These are phyloP conservation scores for Cercospora sojina DNA, from an alignment of 2,329 filamentous ascomycete species.

Conservation along the genomic window DNA sequence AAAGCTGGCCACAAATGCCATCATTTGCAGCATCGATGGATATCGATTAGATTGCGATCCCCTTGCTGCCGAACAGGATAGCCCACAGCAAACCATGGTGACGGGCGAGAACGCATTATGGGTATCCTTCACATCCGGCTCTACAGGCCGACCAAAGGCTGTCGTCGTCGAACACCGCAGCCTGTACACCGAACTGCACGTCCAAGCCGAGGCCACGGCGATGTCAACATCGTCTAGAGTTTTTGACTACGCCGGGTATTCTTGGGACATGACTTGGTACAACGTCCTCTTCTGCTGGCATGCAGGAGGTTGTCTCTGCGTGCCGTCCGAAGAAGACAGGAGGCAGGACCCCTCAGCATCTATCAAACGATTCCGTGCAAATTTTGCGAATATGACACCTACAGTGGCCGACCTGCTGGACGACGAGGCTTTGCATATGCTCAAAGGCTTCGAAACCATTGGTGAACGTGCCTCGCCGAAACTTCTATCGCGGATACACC, in stretches of 20 bases:
- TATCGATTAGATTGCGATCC: not conserved
- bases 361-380: slow-evolving; percentile 2
- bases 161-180: slow-evolving; percentile 22
- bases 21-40: not conserved
- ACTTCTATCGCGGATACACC: slow-evolving; percentile 8
- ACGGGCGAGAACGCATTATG: slow-evolving; percentile 1
- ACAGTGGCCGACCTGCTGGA: slow-evolving; percentile 12
- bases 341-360: slow-evolving; percentile 1
- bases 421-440: slow-evolving; percentile 6
- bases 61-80: not conserved
- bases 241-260: slow-evolving; percentile 1
- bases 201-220: not conserved
- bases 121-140: slow-evolving; percentile 50
- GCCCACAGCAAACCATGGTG: not conserved
- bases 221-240: not conserved
- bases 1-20: not conserved
- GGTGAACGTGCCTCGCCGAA: slow-evolving; percentile 2
- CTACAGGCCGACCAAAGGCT: slow-evolving; percentile 36
- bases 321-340: slow-evolving; percentile 2
- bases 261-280: slow-evolving; percentile 16
- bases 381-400: slow-evolving; percentile 14
- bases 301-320: slow-evolving; percentile 3
- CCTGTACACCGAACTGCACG: not conserved
- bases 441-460: slow-evolving; percentile 6
- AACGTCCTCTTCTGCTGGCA: slow-evolving; percentile 18